Evolutionary conservation across 257 asterid genomes (phyloP).

Genomic region (Solanum lycopersicoides): DNA sequence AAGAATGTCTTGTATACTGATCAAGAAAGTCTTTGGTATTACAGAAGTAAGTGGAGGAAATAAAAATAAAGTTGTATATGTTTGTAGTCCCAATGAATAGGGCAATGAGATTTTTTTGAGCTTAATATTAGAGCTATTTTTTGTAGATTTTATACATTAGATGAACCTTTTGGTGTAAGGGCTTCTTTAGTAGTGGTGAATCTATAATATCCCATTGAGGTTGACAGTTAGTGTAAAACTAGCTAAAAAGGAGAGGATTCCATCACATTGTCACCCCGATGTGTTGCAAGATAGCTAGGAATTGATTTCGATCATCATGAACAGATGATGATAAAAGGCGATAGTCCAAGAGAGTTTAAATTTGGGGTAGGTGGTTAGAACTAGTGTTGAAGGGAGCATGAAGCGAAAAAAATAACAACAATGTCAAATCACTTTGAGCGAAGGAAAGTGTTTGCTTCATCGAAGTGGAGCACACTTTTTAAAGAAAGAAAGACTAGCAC

Average conservation of each 20-base stretch:
- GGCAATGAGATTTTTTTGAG: fast-evolving
- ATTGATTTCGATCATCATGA: not conserved
- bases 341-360: not conserved
- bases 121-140: no score
- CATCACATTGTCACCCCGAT: not conserved
- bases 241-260: not conserved
- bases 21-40: not conserved
- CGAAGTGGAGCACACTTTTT: no score
- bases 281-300: not conserved
- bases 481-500: no score
- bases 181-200: no score
- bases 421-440: no score
- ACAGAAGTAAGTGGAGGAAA: not conserved
- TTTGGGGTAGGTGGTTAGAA: not conserved
- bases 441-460: no score
- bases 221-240: not conserved
- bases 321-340: not conserved
- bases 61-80: not conserved
- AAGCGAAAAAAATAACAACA: no score
- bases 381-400: no score
- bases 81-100: not conserved
- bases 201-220: not conserved
- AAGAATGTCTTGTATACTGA: not conserved
- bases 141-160: no score
- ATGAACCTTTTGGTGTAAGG: no score